Conservation (phyloP, 352 stramenopile genomes). For the Phytopythium aichiense region DNA sequence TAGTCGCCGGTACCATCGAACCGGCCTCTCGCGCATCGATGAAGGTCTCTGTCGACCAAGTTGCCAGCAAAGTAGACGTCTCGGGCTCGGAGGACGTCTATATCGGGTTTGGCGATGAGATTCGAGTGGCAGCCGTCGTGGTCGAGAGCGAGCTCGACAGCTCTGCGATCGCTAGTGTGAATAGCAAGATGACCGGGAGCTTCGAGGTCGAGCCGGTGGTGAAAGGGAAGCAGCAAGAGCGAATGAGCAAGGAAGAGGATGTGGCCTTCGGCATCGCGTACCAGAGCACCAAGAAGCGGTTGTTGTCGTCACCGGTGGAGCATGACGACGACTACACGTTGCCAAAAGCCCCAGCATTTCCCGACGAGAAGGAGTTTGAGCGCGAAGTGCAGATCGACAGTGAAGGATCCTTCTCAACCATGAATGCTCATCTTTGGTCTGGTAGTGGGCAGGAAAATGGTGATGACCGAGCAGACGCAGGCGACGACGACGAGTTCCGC, state of each 20-base stretch:
- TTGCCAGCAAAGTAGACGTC: not conserved
- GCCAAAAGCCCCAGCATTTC: constrained; percentile 31
- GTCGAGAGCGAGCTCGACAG: not conserved
- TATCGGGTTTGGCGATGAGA: not conserved
- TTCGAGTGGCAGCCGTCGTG: constrained; percentile 3
- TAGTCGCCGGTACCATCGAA: constrained; percentile 22
- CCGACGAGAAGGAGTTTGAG: constrained; percentile 47
- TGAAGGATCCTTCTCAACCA: constrained; percentile 32
- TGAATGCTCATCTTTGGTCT: not conserved
- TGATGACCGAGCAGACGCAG: not conserved
- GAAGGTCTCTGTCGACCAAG: not conserved
- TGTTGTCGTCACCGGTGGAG: constrained; percentile 3
- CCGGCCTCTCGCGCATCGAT: not conserved
- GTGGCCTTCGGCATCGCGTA: constrained; percentile 60
- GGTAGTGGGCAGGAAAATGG: not conserved
- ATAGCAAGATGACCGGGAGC: not conserved
- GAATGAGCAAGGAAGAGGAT: not conserved
- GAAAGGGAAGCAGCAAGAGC: not conserved
- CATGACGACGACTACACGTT: constrained; percentile 24
- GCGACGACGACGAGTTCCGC: constrained; percentile 42
- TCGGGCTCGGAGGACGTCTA: not conserved
- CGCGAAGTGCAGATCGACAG: constrained; percentile 26
- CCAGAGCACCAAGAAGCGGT: constrained; percentile 33
- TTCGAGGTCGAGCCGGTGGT: not conserved
- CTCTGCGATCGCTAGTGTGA: not conserved